These are phyloP conservation scores for Monosporozyma solicola DNA, from an alignment of 805 yeast genomes.

Conservation along the genomic window DNA sequence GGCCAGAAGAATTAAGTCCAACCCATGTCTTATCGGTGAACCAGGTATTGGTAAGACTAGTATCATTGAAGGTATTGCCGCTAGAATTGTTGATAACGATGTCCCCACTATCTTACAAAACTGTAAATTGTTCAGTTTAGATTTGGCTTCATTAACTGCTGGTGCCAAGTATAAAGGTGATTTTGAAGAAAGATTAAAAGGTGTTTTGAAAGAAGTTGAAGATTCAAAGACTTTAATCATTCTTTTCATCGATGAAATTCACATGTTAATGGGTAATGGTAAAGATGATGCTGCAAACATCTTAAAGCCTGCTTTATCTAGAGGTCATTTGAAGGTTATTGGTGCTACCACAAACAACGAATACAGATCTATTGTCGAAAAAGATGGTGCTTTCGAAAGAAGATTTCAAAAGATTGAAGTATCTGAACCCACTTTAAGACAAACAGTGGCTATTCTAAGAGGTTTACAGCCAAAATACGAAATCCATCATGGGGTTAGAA, in stretches of 20 bases:
- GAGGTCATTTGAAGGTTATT: conserved; percentile 93
- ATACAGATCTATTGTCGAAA: conserved; percentile 84
- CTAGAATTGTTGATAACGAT: conserved; percentile 89
- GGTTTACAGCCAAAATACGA: conserved; percentile 94
- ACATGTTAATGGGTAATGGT: conserved; percentile 99
- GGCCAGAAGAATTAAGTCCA: conserved; percentile 95
- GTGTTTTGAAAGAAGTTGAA: conserved; percentile 89
- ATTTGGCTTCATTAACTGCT: conserved; percentile 93
- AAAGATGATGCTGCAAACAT: conserved; percentile 95
- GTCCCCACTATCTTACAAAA: conserved; percentile 82
- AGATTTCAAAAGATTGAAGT: conserved; percentile 96
- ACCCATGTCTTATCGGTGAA: conserved; percentile 94
- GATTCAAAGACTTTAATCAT: conserved; percentile 78
- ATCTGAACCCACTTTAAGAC: conserved; percentile 83
- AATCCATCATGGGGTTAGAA: conserved; percentile 95
- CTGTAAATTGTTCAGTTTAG: conserved; percentile 77
- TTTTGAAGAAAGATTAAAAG: conserved; percentile 95
- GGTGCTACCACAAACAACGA: conserved; percentile 97
- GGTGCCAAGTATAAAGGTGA: conserved; percentile 99
- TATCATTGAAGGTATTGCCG: conserved; percentile 97
- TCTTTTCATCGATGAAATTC: conserved; percentile 93
- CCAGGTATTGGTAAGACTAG: conserved; percentile 99
- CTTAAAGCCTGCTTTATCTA: conserved; percentile 92
- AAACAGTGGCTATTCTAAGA: conserved; percentile 91
- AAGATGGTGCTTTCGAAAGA: conserved; percentile 98